Evolutionary conservation across 1,284 basidiomycete genomes (phyloP).

Genomic region (Peniophora sp.): DNA sequence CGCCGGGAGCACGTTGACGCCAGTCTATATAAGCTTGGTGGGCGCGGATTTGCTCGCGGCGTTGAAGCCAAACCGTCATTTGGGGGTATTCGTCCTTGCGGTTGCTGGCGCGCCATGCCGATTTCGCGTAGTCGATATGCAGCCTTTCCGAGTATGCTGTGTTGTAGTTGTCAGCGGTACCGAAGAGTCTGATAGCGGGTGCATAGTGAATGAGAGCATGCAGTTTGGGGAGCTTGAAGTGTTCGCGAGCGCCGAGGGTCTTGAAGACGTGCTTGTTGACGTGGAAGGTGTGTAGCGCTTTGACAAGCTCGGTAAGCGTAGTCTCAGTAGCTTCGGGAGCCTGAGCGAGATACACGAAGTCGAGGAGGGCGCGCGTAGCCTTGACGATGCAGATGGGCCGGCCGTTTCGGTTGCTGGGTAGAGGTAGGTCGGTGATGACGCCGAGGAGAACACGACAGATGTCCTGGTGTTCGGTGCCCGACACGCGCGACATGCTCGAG

Average conservation of each 20-base stretch:
- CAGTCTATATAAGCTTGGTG: conserved; percentile 7
- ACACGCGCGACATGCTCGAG: conserved; percentile 11
- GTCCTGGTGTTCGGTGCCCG: conserved; percentile 14
- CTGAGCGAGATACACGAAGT: conserved; percentile 6
- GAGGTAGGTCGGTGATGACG: not conserved
- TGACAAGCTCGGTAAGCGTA: not conserved
- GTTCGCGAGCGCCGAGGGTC: conserved; percentile 11
- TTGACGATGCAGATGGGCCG: not conserved
- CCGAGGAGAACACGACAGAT: conserved; percentile 17
- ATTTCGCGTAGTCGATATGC: conserved; percentile 22
- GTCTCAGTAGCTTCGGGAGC: not conserved
- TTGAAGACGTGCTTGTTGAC: conserved; percentile 18
- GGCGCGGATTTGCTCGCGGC: conserved; percentile 10
- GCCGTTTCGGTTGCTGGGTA: no score
- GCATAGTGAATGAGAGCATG: conserved; percentile 26
- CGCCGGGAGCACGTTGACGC: not conserved
- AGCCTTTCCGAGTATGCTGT: conserved; percentile 20
- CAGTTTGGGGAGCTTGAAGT: conserved; percentile 33
- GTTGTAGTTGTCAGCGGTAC: conserved; percentile 25
- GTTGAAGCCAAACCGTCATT: conserved; percentile 22
- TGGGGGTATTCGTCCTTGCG: conserved; percentile 18
- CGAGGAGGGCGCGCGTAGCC: conserved; percentile 1
- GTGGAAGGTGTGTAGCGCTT: not conserved
- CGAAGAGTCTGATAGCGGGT: conserved; percentile 16
- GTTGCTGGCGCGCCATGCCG: conserved; percentile 19